phyloP scores from a whole-genome alignment of 2,329 filamentous ascomycete genomes.

The Fusarium liriodendri region DNA sequence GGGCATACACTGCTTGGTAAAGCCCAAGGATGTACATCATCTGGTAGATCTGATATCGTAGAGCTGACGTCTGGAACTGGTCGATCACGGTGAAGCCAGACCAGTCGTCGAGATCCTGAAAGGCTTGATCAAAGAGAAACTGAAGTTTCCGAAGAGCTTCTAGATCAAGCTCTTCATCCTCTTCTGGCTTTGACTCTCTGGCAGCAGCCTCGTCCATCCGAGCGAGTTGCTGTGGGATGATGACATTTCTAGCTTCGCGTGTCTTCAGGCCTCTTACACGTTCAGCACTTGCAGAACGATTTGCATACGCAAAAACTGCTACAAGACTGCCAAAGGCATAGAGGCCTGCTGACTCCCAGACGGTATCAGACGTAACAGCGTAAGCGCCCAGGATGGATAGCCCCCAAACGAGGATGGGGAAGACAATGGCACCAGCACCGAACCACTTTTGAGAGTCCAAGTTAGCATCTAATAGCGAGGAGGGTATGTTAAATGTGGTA shows the following conservation, averaged over 20 bases:
- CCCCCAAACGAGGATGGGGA: background rate
- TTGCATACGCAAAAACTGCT: background rate
- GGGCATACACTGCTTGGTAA: background rate
- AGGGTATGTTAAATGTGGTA: too few species aligned
- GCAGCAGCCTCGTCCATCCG: background rate
- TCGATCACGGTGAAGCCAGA: background rate
- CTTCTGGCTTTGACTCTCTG: background rate
- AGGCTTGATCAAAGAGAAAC: background rate
- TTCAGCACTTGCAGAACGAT: background rate
- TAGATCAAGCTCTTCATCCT: background rate
- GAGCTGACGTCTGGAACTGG: background rate
- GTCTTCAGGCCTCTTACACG: background rate
- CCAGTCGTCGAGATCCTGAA: background rate
- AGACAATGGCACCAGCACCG: background rate
- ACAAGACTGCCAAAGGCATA: background rate
- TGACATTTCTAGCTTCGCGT: background rate
- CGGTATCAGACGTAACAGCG: background rate
- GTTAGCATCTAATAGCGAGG: background rate
- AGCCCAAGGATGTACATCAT: background rate
- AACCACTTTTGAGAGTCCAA: background rate
- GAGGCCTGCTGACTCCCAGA: background rate
- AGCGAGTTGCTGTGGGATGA: background rate
- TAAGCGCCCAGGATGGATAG: background rate
- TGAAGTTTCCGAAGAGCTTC: background rate
- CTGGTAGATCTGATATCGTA: constrained; percentile 1